Evolutionary conservation across 164 flowering plant species (phyloP).

Genomic region (Amborella trichopoda): DNA sequence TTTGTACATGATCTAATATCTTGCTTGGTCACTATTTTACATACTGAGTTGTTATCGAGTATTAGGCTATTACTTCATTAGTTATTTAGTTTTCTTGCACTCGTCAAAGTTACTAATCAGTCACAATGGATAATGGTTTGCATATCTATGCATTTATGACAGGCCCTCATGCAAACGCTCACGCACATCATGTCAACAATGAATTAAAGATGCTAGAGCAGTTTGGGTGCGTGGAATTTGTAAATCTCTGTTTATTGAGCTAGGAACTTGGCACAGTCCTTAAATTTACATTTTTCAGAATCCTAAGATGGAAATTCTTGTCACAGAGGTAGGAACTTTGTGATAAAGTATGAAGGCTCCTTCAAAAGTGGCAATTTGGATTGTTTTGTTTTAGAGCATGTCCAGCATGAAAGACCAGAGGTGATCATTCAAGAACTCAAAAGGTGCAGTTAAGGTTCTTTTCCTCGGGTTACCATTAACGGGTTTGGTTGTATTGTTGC

Average conservation of each 20-base stretch:
- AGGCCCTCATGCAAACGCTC: constrained; percentile 80
- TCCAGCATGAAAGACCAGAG: constrained; percentile 95
- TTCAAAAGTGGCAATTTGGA: constrained; percentile 49
- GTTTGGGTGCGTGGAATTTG: constrained; percentile 63
- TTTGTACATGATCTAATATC: too few relatives aligned
- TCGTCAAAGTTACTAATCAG: too few relatives aligned
- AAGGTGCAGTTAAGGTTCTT: too few relatives aligned
- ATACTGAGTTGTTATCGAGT: too few relatives aligned
- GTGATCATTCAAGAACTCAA: constrained; percentile 37
- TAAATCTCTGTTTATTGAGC: too few relatives aligned
- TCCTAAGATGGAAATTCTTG: not conserved
- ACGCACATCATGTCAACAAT: constrained; percentile 43
- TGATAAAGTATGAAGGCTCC: constrained; percentile 70
- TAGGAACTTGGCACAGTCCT: too few relatives aligned
- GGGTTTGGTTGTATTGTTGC: constrained; percentile 2
- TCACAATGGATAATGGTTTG: too few relatives aligned
- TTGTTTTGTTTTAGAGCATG: constrained; percentile 77
- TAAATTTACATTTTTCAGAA: too few relatives aligned
- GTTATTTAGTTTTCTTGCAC: too few relatives aligned
- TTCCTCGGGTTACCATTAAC: constrained; percentile 3
- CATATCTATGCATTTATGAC: constrained; percentile 3
- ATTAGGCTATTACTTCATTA: too few relatives aligned
- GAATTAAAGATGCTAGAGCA: constrained; percentile 74
- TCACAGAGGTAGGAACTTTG: constrained; percentile 67
- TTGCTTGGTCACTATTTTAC: too few relatives aligned